Conservation (phyloP, 176 grass and related monocot species). For the Echinochloa phyllopogon region DNA sequence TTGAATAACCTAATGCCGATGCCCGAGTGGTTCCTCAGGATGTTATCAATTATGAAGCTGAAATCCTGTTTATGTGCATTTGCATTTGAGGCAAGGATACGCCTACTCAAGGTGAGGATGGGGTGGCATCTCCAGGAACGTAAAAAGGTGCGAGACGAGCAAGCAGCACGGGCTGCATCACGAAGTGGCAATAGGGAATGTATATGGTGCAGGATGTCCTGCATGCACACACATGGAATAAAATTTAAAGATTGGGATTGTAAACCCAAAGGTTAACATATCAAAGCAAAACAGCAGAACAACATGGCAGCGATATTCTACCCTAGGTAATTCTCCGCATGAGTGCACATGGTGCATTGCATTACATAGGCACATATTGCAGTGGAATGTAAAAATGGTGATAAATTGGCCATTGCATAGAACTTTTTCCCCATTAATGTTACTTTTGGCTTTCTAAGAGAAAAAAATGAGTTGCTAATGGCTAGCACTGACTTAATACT, state of each 20-base stretch:
- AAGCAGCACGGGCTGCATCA: conserved; percentile 14
- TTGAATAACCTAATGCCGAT: too few species aligned
- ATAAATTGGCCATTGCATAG: too few species aligned
- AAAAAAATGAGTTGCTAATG: too few species aligned
- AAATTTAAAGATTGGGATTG: not conserved
- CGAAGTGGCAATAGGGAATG: not conserved
- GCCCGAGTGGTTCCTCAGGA: too few species aligned
- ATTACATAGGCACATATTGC: not conserved
- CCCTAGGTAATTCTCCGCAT: not conserved
- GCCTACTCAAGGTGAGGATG: not conserved
- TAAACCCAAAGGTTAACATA: not conserved
- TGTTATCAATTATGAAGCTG: too few species aligned
- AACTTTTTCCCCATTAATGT: too few species aligned
- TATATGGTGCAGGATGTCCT: not conserved
- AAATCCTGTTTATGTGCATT: not conserved
- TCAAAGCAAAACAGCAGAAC: not conserved
- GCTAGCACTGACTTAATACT: too few species aligned
- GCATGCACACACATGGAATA: not conserved
- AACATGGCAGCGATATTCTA: not conserved
- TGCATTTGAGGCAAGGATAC: not conserved
- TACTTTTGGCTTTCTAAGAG: too few species aligned
- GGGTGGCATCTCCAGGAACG: not conserved
- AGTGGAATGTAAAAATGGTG: not conserved
- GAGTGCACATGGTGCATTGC: not conserved
- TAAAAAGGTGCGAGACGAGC: not conserved